These are phyloP conservation scores for Acacia concinna DNA, from an alignment of 331 rosid genomes.

Conservation along the genomic window DNA sequence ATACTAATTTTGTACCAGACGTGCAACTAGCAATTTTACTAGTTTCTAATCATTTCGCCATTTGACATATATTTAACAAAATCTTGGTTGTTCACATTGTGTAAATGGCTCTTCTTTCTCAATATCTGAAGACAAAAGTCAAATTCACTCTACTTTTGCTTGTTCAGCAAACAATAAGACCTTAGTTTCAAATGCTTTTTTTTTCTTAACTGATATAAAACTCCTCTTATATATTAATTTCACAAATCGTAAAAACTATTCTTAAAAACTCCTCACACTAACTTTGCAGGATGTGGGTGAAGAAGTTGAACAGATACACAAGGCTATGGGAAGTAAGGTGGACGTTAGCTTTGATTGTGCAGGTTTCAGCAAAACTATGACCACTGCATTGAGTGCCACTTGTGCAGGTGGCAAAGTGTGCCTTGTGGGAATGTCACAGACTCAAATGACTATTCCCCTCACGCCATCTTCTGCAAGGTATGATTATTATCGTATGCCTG, in stretches of 20 bases:
- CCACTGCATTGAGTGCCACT: constrained; percentile 80
- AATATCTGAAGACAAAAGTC: background rate
- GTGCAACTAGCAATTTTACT: background rate
- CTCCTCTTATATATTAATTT: no score
- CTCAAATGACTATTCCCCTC: constrained; percentile 79
- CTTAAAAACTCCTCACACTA: no score
- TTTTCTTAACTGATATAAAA: no score
- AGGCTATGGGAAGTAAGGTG: constrained; percentile 57
- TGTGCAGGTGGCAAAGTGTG: constrained; percentile 88
- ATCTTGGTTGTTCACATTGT: background rate
- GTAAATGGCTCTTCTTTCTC: background rate
- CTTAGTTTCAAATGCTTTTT: no score
- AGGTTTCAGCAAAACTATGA: constrained; percentile 86
- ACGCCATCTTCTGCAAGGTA: constrained; percentile 78
- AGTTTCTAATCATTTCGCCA: background rate
- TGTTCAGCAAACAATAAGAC: no score
- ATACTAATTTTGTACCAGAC: background rate
- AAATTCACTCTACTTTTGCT: no score
- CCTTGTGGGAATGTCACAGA: constrained; percentile 87
- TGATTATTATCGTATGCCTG: background rate
- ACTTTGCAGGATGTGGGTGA: constrained; percentile 59
- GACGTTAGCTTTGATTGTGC: constrained; percentile 85
- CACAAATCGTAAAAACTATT: no score
- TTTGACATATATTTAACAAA: background rate
- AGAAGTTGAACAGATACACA: constrained; percentile 60